Percentiles rank a stretch among this genome's conserved stretches.
phyloP scores from a whole-genome alignment of 768 basidiomycete genomes.

The Pulveroboletus sp. region DNA sequence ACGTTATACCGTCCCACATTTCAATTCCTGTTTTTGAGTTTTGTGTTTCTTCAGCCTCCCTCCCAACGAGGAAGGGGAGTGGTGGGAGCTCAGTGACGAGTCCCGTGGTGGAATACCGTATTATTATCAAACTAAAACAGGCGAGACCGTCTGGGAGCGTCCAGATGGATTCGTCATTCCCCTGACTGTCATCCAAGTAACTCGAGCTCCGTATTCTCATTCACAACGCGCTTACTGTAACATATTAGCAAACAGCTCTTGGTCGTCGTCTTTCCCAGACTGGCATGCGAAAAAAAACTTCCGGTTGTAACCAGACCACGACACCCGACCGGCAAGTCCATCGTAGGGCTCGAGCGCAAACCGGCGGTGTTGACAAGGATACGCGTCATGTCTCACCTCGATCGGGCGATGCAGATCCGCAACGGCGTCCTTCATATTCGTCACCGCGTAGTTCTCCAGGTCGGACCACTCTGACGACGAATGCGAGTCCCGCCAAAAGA shows the following conservation, averaged over 20 bases:
- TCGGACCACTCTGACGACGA: slow-evolving; percentile 21
- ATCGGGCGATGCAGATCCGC: slow-evolving; percentile 24
- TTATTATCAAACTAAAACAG: slow-evolving; percentile 91
- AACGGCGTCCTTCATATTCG: slow-evolving; percentile 29
- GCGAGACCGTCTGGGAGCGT: slow-evolving; percentile 90
- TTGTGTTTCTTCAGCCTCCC: slow-evolving; percentile 53
- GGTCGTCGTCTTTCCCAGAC: slow-evolving; percentile 65
- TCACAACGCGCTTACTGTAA: slow-evolving; percentile 5
- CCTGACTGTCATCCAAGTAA: slow-evolving; percentile 78
- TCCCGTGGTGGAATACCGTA: slow-evolving; percentile 80
- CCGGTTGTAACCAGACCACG: slow-evolving; percentile 11
- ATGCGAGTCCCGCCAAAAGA: slow-evolving; percentile 25
- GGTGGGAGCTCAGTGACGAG: slow-evolving; percentile 93
- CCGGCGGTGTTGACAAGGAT: slow-evolving; percentile 32
- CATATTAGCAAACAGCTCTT: slow-evolving; percentile 59
- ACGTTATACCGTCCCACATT: slow-evolving; percentile 29
- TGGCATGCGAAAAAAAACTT: slow-evolving; percentile 29
- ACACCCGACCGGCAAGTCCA: slow-evolving; percentile 29
- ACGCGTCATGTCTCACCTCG: slow-evolving; percentile 29
- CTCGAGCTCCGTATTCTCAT: slow-evolving; percentile 11
- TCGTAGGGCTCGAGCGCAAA: slow-evolving; percentile 36
- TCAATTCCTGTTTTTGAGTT: slow-evolving; percentile 16
- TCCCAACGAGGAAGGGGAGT: slow-evolving; percentile 79
- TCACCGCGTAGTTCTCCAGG: slow-evolving; percentile 33
- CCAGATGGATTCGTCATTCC: slow-evolving; percentile 89